Evolutionary conservation across 495 filamentous ascomycete species (phyloP), one percentile per base, ranked within the genome.

Genomic region (Xylaria grammica): DNA sequence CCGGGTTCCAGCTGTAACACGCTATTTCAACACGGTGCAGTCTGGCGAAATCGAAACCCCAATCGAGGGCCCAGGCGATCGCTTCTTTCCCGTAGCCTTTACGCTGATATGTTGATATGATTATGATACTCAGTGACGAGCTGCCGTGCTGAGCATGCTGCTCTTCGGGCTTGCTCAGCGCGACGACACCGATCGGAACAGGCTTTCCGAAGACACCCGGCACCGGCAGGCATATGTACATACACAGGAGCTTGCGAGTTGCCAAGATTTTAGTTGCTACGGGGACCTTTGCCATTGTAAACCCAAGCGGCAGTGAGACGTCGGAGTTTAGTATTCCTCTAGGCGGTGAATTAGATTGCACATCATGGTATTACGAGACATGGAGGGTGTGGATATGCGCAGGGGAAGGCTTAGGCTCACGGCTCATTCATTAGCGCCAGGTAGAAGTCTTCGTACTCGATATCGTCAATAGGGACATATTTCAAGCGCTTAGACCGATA

Each of bases 11-110:
- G 40, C 61, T 63, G 53, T 77, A 77, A 0, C 67, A 69, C 11
- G 53, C 45, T 13, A 81, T 72, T 30, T 66, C 66, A 22, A 81
- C 68, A 24, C 77, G 60, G 63, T 83, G 79, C 69, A 82, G 30
- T 4, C 78, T 77, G 0, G 73, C 79, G 24, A 70, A 63, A 38
- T 59, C 40, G 59, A 84, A 84, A 2, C 71, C 81, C 76, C 79
- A 83, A 8, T 79, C 70, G 57, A 84, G 55, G 10, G 63, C 74
- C 81, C 81, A 85, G 26, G 73, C 67, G 11, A 83, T 78, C 0
- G 79, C 81, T 60, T 85, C 82, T 8, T 52, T 69, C 1, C 81
- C 82, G 50, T 82, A 85, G 2, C 82, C 82, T 36, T 78, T 67
- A 0, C 75, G 72, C 36, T 78, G 78, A 38, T 73, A 74, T 29